Evolutionary conservation across 2,329 filamentous ascomycete genomes (phyloP), one percentile per base, ranked within the genome.

Genomic region (Chaetomium sp.): DNA sequence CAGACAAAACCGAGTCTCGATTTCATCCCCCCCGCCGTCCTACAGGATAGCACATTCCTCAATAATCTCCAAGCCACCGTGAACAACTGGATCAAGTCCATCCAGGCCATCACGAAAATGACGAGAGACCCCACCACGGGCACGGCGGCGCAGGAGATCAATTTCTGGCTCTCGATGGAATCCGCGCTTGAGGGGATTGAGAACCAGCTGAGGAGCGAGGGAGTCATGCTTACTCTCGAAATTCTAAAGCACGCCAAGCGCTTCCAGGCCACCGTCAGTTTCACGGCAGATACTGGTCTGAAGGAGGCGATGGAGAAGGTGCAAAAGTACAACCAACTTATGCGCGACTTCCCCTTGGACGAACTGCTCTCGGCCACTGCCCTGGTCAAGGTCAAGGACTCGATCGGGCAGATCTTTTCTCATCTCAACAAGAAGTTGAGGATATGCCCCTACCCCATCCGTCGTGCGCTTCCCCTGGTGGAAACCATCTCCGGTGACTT

Each of bases 111-210:
- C 71, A 99, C 95, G 47, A 96, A 96, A 79, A 90, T 97, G 82
- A 92, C 92, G 49, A 88, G 93, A 73, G 95, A 99, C 72, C 88
- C 92, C 0, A 81, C 82, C 4, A 85, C 81, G 75, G 89, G 76
- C 35, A 96, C 93, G 25, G 95, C 95, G 35, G 94, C 92, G 63
- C 95, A 98, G 76, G 95, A 99, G 77, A 97, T 99, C 77, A 97
- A 97, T 77, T 99, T 99, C 75, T 99, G 95, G 95, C 78, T 99
- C 58, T 96, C 93, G 1, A 97, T 99, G 91, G 96, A 99, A 77
- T 90, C 90, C 19, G 92, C 93, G 4, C 79, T 99, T 68, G 93
- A 97, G 75, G 90, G 90, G 31, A 97, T 99, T 65, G 94, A 97
- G 76, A 86, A 84, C 49, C 94, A 98, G 76, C 84, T 99, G 63